These are phyloP conservation scores for Trametes meyenii DNA, from an alignment of 768 basidiomycete genomes.

Conservation along the genomic window DNA sequence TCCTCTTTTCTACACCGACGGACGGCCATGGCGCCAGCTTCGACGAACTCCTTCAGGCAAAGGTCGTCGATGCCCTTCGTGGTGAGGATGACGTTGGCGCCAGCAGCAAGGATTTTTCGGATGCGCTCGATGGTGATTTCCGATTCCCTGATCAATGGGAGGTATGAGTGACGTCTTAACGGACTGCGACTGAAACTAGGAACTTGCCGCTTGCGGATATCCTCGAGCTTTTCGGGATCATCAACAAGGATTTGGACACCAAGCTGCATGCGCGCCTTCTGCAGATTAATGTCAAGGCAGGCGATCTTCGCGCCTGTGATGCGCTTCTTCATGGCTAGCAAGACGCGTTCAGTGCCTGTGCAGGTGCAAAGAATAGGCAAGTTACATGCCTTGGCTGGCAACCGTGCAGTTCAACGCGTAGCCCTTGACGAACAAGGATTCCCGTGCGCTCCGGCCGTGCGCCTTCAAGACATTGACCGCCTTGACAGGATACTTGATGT, in stretches of 20 bases:
- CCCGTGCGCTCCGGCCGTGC: slow-evolving; percentile 92
- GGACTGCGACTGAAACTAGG: not conserved
- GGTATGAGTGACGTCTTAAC: not conserved
- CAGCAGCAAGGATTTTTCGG: slow-evolving; percentile 92
- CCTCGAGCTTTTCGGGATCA: slow-evolving; percentile 94
- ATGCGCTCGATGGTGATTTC: slow-evolving; percentile 96
- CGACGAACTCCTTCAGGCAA: slow-evolving; percentile 97
- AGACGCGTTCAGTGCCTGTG: not conserved
- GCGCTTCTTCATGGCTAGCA: slow-evolving; percentile 93
- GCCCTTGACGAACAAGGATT: slow-evolving; percentile 92
- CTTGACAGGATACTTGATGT: slow-evolving; percentile 98
- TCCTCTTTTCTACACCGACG: slow-evolving; percentile 98
- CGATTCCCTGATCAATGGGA: slow-evolving; percentile 63
- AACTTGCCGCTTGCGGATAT: slow-evolving; percentile 86
- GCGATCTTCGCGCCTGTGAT: slow-evolving; percentile 95
- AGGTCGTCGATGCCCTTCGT: slow-evolving; percentile 99
- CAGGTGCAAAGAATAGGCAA: not conserved
- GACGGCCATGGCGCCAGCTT: slow-evolving; percentile 98
- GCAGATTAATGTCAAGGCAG: slow-evolving; percentile 96
- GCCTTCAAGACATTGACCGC: slow-evolving; percentile 98
- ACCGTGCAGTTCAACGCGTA: slow-evolving; percentile 99
- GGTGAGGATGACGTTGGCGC: slow-evolving; percentile 95
- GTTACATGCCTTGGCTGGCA: slow-evolving; percentile 88
- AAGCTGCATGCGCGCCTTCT: slow-evolving; percentile 95
- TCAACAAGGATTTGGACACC: slow-evolving; percentile 98